Evolutionary conservation across 1,284 basidiomycete species (phyloP).

Genomic region (Nidula niveotomentosa): DNA sequence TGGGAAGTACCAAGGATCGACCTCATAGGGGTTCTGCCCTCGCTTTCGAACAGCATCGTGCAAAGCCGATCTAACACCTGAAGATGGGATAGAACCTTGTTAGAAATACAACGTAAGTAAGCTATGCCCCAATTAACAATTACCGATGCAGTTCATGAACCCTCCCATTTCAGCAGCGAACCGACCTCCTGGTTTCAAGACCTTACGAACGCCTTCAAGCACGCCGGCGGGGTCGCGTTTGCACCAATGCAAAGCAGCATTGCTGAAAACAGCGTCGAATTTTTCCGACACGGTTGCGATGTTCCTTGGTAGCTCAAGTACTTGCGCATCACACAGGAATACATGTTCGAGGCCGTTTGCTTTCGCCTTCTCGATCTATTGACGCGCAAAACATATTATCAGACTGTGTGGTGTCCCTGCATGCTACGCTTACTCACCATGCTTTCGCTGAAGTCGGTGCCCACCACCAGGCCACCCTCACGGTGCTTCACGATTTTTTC

Average conservation of each 20-base stretch:
- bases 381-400: too few species aligned
- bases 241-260: constrained; percentile 85
- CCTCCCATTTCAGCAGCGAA: constrained; percentile 82
- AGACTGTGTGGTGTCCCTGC: too few species aligned
- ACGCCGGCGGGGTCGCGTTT: constrained; percentile 71
- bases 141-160: constrained; percentile 67
- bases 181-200: constrained; percentile 69
- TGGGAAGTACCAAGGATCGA: constrained; percentile 88
- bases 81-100: background rate
- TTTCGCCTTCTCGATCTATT: constrained; percentile 58
- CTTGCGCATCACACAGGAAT: constrained; percentile 54
- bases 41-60: constrained; percentile 52
- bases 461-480: constrained; percentile 56
- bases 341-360: constrained; percentile 44
- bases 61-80: constrained; percentile 64
- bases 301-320: constrained; percentile 31
- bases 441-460: constrained; percentile 66
- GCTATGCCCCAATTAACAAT: background rate
- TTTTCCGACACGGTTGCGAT: constrained; percentile 22
- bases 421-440: constrained; percentile 53
- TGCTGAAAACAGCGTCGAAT: constrained; percentile 75
- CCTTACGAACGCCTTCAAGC: constrained; percentile 51
- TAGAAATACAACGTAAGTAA: too few species aligned
- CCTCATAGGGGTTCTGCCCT: constrained; percentile 54
- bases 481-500: constrained; percentile 47